Evolutionary conservation across 2,329 filamentous ascomycete species (phyloP).

Genomic region (Fusarium siculi): DNA sequence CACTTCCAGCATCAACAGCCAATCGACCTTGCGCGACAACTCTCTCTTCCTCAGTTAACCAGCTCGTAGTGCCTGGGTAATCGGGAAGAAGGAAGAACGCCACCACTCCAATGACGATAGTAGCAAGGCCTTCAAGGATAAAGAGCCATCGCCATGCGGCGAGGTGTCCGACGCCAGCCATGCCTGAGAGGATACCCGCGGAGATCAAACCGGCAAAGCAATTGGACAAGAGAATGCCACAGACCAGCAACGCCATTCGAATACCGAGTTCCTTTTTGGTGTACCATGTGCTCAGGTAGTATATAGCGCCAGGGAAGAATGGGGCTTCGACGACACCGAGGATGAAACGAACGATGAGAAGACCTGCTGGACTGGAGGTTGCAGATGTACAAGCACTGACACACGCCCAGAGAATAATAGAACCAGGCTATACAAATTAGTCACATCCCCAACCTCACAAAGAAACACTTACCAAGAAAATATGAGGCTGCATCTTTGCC

Average conservation of each 20-base stretch:
- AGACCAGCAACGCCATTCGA: background rate
- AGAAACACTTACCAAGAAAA: background rate
- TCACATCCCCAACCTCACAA: rapidly evolving
- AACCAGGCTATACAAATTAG: background rate
- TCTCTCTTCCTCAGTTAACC: background rate
- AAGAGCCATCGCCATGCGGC: background rate
- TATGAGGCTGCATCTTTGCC: background rate
- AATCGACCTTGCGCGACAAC: background rate
- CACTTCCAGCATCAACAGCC: background rate
- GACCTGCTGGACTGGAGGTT: background rate
- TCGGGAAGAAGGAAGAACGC: background rate
- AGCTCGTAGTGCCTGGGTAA: background rate
- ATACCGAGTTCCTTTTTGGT: background rate
- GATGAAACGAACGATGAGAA: background rate
- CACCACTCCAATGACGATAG: background rate
- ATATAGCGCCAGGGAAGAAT: background rate
- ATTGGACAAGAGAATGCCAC: background rate
- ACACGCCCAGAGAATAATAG: background rate
- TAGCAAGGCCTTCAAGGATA: background rate
- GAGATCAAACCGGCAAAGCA: background rate
- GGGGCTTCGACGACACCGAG: background rate
- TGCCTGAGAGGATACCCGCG: background rate
- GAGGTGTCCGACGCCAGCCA: background rate
- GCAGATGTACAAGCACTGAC: background rate
- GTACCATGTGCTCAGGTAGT: background rate